A percentile compares a stretch with the other conserved stretches of the same genome.
Conservation (phyloP, 2,329 filamentous ascomycete species). For the Colletotrichum acutatum region DNA sequence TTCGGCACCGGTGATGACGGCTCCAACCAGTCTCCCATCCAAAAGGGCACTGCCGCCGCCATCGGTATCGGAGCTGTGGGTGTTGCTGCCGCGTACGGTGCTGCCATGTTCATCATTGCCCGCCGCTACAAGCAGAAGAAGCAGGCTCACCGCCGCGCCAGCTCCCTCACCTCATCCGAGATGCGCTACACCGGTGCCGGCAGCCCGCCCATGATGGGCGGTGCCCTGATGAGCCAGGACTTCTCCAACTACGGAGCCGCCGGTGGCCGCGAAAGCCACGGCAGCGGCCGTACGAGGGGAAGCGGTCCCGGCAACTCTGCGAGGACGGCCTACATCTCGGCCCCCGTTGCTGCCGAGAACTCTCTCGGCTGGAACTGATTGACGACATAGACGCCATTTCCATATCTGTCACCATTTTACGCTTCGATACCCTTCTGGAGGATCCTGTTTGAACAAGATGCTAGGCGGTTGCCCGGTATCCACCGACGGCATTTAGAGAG, state of each 20-base stretch:
- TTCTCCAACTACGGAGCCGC: conserved; percentile 64
- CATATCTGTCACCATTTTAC: conserved; percentile 30
- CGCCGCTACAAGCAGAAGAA: conserved; percentile 90
- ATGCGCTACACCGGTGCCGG: conserved; percentile 62
- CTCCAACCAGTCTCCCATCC: conserved; percentile 66
- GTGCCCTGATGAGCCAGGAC: conserved; percentile 69
- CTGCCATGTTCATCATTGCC: conserved; percentile 93
- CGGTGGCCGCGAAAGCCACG: conserved; percentile 67
- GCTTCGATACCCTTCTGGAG: conserved; percentile 39
- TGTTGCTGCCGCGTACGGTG: conserved; percentile 87
- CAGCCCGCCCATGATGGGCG: conserved; percentile 76
- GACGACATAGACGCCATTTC: conserved; percentile 45
- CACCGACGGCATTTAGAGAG: conserved; percentile 27
- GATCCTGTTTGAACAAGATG: conserved; percentile 32
- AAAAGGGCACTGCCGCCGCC: conserved; percentile 71
- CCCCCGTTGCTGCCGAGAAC: conserved; percentile 92
- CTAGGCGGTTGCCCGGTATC: conserved; percentile 26
- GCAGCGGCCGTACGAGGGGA: conserved; percentile 66
- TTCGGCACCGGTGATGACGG: conserved; percentile 54
- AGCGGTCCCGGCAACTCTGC: conserved; percentile 64
- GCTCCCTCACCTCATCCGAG: conserved; percentile 72
- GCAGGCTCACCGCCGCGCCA: conserved; percentile 79
- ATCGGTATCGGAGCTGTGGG: conserved; percentile 82
- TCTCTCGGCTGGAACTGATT: conserved; percentile 93
- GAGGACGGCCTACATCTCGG: conserved; percentile 78